Evolutionary conservation across 345 rosid genomes (phyloP).

Genomic region (Pseudoturritis turrita): DNA sequence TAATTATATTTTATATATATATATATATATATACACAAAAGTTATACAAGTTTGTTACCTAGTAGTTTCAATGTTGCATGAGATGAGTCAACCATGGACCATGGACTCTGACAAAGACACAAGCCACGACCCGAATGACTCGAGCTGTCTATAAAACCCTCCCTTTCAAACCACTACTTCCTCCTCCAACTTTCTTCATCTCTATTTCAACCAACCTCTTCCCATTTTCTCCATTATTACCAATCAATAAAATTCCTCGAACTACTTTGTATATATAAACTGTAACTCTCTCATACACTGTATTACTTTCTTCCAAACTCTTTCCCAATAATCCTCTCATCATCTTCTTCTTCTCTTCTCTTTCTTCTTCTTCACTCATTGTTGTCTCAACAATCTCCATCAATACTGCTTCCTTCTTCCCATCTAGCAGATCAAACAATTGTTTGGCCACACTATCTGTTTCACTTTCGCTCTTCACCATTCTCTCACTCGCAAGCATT

Average conservation of each 20-base stretch:
- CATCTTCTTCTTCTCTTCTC: too few species aligned
- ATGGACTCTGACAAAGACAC: constrained; percentile 57
- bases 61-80: constrained; percentile 16
- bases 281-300: too few species aligned
- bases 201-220: too few species aligned
- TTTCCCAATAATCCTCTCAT: too few species aligned
- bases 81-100: constrained; percentile 60
- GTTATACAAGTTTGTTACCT: constrained; percentile 23
- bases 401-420: constrained; percentile 44
- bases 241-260: too few species aligned
- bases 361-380: too few species aligned
- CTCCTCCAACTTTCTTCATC: too few species aligned
- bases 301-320: too few species aligned
- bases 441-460: constrained; percentile 49
- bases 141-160: constrained; percentile 56
- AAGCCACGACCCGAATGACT: constrained; percentile 56
- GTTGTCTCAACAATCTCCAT: constrained; percentile 58
- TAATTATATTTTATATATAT: too few species aligned
- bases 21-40: constrained; percentile 7
- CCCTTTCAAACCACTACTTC: too few species aligned
- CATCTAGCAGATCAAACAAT: constrained; percentile 49
- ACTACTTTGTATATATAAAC: too few species aligned
- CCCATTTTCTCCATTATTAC: too few species aligned
- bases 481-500: constrained; percentile 53
- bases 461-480: constrained; percentile 40